Base-by-base conservation (phyloP, 495 filamentous ascomycete genomes). In the Tirmania nivea region DNA sequence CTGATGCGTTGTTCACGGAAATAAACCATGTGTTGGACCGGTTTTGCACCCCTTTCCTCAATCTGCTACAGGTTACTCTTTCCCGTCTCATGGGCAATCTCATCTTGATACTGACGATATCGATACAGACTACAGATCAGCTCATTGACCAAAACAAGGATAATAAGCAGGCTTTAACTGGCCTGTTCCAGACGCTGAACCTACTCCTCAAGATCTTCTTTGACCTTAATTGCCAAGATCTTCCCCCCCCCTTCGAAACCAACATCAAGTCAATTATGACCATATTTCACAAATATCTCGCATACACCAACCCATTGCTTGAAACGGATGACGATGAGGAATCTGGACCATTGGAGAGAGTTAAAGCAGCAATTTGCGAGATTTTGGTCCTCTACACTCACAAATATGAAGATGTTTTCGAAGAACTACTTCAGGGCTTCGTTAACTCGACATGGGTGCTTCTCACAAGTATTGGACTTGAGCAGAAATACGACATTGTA, bases 341-440 rank as follows among this genome's bases (percentile, higher is more conserved):
- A 67, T 74, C 86, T 9, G 84, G 89, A 19, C 73, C 78, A 35
- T 67, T 92, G 50, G 90, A 99, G 61, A 78, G 75, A 56, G 78
- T 86, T 49, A 90, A 89, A 66, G 84, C 89, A 35, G 87, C 84
- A 50, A 94, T 96, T 49, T 95, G 92, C 66, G 84, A 94, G 56
- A 79, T 76, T 16, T 69, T 96, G 59, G 78, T 83, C 50, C 74
- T 96, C 11, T 96, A 86, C 65, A 78, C 85, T 6, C 81, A 83
- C 63, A 96, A 95, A 65, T 99, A 84, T 66, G 81, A 92, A 64
- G 92, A 96, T 60, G 92, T 81, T 39, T 94, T 99, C 66, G 76
- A 80, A 48, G 69, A 69, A 8, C 78, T 85, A 58, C 75, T 92
- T 42, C 75, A 76, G 21, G 77, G 81, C 36, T 96, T 96, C 68